Percentiles rank a stretch among this genome's conserved stretches.
Evolutionary conservation across 106 monocot genomes (phyloP).

Genomic region (Iris macrosiphon): DNA sequence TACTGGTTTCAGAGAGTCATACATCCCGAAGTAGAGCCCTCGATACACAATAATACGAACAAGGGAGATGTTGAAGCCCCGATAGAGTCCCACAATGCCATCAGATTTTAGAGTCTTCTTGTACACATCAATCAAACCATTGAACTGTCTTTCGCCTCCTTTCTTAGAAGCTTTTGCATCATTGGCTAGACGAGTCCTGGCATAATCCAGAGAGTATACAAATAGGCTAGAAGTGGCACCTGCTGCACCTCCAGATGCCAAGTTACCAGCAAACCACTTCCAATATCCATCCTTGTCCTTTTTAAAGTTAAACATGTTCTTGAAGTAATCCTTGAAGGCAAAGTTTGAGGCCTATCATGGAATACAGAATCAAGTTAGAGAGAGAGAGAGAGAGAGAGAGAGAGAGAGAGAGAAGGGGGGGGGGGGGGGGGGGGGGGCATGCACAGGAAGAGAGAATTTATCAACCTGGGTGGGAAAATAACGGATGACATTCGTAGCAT

Average conservation of each 20-base stretch:
- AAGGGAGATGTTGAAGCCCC: conserved; percentile 19
- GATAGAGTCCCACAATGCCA: conserved; percentile 15
- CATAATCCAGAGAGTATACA: conserved; percentile 23
- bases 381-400: background rate
- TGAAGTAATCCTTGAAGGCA: conserved; percentile 27
- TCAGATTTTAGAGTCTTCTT: conserved; percentile 12
- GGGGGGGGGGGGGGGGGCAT: no score
- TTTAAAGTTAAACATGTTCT: conserved; percentile 22
- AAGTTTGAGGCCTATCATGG: conserved; percentile 12
- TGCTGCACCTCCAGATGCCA: conserved; percentile 16
- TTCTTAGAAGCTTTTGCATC: conserved; percentile 20
- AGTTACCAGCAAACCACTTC: conserved; percentile 26
- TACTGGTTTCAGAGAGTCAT: conserved; percentile 19
- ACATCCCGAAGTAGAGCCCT: conserved; percentile 22
- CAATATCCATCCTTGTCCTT: conserved; percentile 23
- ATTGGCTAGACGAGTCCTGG: conserved; percentile 16
- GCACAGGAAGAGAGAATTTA: background rate
- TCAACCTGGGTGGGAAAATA: conserved; percentile 41
- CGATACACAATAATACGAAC: conserved; percentile 22
- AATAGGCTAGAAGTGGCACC: conserved; percentile 16
- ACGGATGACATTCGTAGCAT: conserved; percentile 38
- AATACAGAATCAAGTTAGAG: background rate
- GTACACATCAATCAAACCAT: conserved; percentile 20
- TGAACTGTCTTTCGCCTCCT: conserved; percentile 22
- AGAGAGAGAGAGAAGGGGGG: background rate